These are phyloP conservation scores for Forsythia suspensa DNA, from an alignment of 257 asterid species.

Conservation along the genomic window DNA sequence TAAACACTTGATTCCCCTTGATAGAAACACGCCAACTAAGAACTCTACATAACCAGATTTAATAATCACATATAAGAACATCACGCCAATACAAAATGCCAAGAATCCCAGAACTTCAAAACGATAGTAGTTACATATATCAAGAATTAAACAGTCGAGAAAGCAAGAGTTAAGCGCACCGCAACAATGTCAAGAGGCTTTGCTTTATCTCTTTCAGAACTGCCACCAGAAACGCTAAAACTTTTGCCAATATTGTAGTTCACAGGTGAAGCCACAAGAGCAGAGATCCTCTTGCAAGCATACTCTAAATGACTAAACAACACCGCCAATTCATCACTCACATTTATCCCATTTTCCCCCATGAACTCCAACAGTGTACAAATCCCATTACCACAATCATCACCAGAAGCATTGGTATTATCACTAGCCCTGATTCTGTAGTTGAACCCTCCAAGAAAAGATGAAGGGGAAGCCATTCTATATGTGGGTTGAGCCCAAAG, in stretches of 20 bases:
- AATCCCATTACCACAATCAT: conserved; percentile 34
- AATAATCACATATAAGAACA: neutral
- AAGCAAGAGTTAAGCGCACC: conserved; percentile 36
- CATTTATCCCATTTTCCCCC: conserved; percentile 59
- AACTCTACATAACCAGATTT: neutral
- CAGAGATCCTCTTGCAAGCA: conserved; percentile 85
- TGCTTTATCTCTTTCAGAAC: conserved; percentile 77
- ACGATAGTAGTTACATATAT: neutral
- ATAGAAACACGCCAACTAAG: neutral
- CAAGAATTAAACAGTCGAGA: neutral
- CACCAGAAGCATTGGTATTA: conserved; percentile 15
- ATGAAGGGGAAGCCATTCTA: conserved; percentile 40
- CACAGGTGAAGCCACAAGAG: conserved; percentile 93
- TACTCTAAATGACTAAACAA: conserved; percentile 67
- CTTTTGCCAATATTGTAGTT: conserved; percentile 51
- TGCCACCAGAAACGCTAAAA: conserved; percentile 21
- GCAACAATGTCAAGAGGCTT: conserved; percentile 90
- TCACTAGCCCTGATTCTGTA: conserved; percentile 42
- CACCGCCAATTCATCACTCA: conserved; percentile 71
- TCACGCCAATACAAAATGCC: neutral
- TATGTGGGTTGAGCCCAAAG: conserved; percentile 26
- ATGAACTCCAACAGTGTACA: conserved; percentile 70
- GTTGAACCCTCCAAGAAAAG: conserved; percentile 37
- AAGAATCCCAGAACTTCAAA: neutral
- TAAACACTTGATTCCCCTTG: neutral